These are phyloP conservation scores for Penicillium argentinense DNA, from an alignment of 495 filamentous ascomycete species.

Conservation along the genomic window DNA sequence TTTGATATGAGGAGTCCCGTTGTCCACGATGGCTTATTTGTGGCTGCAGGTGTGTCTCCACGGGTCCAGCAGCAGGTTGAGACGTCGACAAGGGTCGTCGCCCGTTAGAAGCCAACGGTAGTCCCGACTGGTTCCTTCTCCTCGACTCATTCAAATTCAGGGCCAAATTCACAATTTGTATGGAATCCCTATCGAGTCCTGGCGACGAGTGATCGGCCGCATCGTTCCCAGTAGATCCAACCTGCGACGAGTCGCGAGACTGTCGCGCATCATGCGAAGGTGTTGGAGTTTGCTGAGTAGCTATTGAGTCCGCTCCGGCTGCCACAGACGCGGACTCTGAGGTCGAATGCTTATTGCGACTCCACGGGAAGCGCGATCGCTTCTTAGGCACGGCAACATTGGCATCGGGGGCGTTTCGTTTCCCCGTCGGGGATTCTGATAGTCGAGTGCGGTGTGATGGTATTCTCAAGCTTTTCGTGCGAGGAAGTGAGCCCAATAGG, in stretches of 20 bases:
- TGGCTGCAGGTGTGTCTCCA: constrained; percentile 18
- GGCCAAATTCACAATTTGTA: constrained; percentile 88
- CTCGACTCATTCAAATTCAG: constrained; percentile 85
- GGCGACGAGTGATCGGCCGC: constrained; percentile 12
- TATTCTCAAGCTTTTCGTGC: constrained; percentile 27
- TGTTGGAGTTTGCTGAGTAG: constrained; percentile 8
- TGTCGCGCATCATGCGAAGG: constrained; percentile 4
- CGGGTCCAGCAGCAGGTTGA: constrained; percentile 13
- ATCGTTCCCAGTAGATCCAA: constrained; percentile 7
- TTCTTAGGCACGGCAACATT: constrained; percentile 38
- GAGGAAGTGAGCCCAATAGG: constrained; percentile 42
- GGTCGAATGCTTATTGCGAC: constrained; percentile 31
- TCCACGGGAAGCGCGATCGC: constrained; percentile 40
- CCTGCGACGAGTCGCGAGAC: constrained; percentile 13
- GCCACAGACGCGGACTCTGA: constrained; percentile 17
- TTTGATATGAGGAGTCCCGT: constrained; percentile 17
- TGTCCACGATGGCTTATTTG: constrained; percentile 14
- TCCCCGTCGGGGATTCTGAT: constrained; percentile 29
- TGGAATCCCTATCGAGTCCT: constrained; percentile 67
- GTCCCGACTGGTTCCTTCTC: constrained; percentile 52
- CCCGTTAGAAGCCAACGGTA: constrained; percentile 52
- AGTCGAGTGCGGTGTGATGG: constrained; percentile 26
- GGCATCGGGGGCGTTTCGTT: constrained; percentile 32
- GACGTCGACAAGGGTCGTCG: constrained; percentile 44
- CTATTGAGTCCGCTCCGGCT: constrained; percentile 7